Evolutionary conservation across 257 asterid species (phyloP).

Genomic region (Nicotiana otophora): DNA sequence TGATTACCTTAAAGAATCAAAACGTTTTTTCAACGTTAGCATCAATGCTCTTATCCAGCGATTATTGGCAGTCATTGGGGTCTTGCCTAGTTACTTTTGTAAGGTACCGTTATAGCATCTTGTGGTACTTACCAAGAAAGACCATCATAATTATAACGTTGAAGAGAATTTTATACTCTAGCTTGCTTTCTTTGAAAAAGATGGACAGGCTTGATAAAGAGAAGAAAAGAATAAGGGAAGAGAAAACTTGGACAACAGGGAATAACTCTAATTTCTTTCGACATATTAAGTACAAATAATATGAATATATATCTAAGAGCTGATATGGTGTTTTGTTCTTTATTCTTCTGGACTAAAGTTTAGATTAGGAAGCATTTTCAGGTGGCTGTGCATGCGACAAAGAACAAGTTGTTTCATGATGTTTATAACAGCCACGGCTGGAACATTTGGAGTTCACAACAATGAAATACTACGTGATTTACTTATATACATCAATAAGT

Average conservation of each 20-base stretch:
- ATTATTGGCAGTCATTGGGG: neutral
- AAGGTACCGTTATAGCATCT: constrained; percentile 11
- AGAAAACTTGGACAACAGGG: neutral
- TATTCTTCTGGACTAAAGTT: neutral
- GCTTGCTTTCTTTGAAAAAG: constrained; percentile 1
- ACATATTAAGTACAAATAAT: neutral
- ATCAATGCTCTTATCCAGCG: constrained; percentile 1
- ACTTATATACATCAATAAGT: neutral
- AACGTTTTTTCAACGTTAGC: constrained; percentile 9
- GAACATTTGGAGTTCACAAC: neutral
- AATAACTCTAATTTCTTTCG: neutral
- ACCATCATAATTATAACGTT: constrained; percentile 8
- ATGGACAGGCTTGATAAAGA: constrained; percentile 1
- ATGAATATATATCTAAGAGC: neutral
- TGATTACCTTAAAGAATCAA: constrained; percentile 9
- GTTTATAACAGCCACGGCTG: neutral
- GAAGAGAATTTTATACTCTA: neutral
- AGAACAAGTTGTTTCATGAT: neutral
- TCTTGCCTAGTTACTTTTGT: neutral
- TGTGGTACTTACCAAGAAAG: constrained; percentile 2
- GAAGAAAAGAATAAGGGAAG: too few relatives aligned
- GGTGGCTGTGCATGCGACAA: neutral
- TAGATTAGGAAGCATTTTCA: constrained; percentile 1
- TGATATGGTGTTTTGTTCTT: neutral
- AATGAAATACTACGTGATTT: neutral